Conservation (phyloP, 2,329 filamentous ascomycete species). For the Ophiostoma tasmaniense region DNA sequence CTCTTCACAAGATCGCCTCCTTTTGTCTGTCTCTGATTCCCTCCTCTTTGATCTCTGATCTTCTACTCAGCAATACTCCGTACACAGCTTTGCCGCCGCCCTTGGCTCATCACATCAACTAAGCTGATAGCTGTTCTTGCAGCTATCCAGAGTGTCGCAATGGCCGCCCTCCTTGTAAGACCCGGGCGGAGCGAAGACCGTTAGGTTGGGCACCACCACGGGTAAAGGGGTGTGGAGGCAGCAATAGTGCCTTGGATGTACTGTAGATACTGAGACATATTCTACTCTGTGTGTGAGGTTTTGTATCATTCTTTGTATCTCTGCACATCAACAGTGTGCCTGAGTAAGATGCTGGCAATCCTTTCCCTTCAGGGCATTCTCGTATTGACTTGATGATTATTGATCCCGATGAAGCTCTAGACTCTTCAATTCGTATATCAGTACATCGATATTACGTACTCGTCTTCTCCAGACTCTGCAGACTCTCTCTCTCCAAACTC, state of each 20-base stretch:
- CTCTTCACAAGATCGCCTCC: not conserved
- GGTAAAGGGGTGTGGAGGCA: conserved; percentile 10
- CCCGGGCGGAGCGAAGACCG: conserved; percentile 10
- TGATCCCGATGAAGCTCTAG: not conserved
- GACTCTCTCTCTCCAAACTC: too few species aligned
- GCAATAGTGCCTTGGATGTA: not conserved
- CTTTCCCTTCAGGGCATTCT: not conserved
- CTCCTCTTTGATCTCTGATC: not conserved
- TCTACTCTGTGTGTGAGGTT: not conserved
- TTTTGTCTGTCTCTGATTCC: not conserved
- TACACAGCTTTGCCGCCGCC: not conserved
- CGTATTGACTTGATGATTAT: not conserved
- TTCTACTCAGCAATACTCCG: too few species aligned
- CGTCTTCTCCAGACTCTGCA: not conserved
- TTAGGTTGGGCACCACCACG: conserved; percentile 16
- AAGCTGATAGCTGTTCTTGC: not conserved
- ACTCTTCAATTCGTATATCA: not conserved
- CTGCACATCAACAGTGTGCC: not conserved
- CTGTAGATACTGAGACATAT: not conserved
- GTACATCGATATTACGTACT: not conserved
- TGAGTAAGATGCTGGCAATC: not conserved
- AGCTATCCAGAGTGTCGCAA: not conserved
- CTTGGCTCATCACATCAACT: not conserved
- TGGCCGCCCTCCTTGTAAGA: conserved; percentile 10
- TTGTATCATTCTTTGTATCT: not conserved